These are phyloP conservation scores for Styphnolobium japonicum DNA, from an alignment of 306 rosid genomes.

Conservation along the genomic window DNA sequence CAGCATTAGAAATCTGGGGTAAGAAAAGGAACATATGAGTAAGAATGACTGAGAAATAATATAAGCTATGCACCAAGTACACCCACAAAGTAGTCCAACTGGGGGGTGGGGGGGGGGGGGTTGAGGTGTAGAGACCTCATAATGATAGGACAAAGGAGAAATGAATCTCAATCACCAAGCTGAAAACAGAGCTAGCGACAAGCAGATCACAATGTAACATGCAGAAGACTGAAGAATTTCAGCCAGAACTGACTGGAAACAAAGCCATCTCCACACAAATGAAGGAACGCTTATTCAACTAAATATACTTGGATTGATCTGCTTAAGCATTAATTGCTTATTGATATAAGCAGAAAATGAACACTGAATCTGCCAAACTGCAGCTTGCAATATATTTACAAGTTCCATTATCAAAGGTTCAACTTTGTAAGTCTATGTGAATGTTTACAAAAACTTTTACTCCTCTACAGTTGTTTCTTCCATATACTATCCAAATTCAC, in stretches of 20 bases:
- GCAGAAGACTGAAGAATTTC: not conserved
- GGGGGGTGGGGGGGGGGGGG: too few species aligned
- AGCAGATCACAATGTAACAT: not conserved
- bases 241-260: not conserved
- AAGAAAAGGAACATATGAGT: not conserved
- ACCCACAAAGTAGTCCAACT: not conserved
- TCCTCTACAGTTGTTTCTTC: not conserved
- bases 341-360: not conserved
- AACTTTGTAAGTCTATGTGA: not conserved
- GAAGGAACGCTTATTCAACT: not conserved
- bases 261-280: conserved; percentile 3
- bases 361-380: not conserved
- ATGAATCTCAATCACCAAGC: not conserved
- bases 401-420: not conserved
- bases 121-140: not conserved
- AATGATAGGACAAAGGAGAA: not conserved
- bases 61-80: not conserved
- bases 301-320: not conserved
- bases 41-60: not conserved
- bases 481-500: not conserved
- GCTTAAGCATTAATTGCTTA: not conserved
- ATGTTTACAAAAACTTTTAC: not conserved
- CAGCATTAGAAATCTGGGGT: conserved; percentile 72
- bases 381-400: not conserved
- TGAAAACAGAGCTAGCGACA: not conserved